phyloP scores from a whole-genome alignment of 352 stramenopile species.

The Phytopythium montanum region DNA sequence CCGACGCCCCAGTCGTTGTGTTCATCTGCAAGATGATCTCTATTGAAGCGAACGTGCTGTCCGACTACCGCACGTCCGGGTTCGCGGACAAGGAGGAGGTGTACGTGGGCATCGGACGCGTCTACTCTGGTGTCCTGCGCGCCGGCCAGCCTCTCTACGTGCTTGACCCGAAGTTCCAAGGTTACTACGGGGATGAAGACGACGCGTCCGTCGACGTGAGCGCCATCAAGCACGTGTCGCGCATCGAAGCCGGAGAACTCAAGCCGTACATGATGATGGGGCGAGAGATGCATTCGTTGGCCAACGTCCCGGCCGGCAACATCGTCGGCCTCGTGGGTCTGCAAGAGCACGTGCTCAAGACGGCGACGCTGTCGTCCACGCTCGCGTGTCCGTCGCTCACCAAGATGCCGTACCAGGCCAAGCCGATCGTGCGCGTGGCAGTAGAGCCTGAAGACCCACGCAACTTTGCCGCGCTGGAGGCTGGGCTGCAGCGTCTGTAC shows the following conservation, averaged over 20 bases:
- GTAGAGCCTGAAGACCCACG: constrained; percentile 86
- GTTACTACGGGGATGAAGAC: constrained; percentile 31
- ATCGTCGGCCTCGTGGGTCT: constrained; percentile 88
- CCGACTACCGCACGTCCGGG: constrained; percentile 56
- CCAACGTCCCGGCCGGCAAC: constrained; percentile 84
- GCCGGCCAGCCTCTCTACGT: constrained; percentile 67
- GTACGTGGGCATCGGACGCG: constrained; percentile 90
- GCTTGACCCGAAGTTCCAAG: constrained; percentile 89
- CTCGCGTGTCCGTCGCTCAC: constrained; percentile 80
- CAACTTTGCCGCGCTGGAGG: constrained; percentile 83
- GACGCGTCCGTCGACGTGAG: constrained; percentile 21
- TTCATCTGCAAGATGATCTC: constrained; percentile 94
- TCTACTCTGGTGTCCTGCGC: constrained; percentile 87
- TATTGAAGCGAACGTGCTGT: constrained; percentile 82
- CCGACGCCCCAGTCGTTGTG: constrained; percentile 74
- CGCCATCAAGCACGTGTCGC: constrained; percentile 54
- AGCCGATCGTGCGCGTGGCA: constrained; percentile 91
- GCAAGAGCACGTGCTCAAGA: constrained; percentile 88
- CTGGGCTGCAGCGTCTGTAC: constrained; percentile 89
- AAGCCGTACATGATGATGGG: constrained; percentile 94
- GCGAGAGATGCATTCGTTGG: constrained; percentile 73
- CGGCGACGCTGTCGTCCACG: constrained; percentile 82
- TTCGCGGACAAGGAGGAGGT: constrained; percentile 55
- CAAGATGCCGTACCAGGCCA: constrained; percentile 88
- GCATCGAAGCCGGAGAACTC: constrained; percentile 40